Conservation (phyloP, 2,329 filamentous ascomycete genomes). For the Talaromyces sp. region DNA sequence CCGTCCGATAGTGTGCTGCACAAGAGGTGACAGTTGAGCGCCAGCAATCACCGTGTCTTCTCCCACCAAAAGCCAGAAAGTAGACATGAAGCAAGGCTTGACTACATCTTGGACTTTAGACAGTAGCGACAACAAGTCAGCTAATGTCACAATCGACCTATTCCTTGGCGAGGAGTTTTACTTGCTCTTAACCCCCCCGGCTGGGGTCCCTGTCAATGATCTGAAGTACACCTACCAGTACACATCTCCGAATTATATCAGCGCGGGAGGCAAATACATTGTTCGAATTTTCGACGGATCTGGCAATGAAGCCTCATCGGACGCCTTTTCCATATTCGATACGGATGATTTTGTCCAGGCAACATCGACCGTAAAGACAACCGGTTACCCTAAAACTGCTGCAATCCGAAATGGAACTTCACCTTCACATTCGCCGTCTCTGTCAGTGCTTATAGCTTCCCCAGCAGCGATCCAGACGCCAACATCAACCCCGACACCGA, state of each 20-base stretch:
- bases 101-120: conserved; percentile 4
- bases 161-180: not conserved
- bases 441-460: not conserved
- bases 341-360: conserved; percentile 1
- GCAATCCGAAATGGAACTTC: not conserved
- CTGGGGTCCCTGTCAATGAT: not conserved
- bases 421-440: not conserved
- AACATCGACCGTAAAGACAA: not conserved
- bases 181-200: not conserved
- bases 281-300: not conserved
- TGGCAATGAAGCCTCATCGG: not conserved
- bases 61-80: conserved; percentile 3
- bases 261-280: not conserved
- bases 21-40: not conserved
- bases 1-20: not conserved
- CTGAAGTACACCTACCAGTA: conserved; percentile 1
- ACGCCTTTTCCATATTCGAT: conserved; percentile 2
- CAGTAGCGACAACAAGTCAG: conserved; percentile 1
- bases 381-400: not conserved
- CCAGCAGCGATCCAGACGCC: not conserved
- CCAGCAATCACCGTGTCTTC: not conserved
- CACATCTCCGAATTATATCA: conserved; percentile 2
- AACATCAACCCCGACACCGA: not conserved
- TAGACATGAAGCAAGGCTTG: conserved; percentile 8
- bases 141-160: conserved; percentile 1